Base-by-base conservation (phyloP, 352 stramenopile genomes). In the Plasmopara muralis region DNA sequence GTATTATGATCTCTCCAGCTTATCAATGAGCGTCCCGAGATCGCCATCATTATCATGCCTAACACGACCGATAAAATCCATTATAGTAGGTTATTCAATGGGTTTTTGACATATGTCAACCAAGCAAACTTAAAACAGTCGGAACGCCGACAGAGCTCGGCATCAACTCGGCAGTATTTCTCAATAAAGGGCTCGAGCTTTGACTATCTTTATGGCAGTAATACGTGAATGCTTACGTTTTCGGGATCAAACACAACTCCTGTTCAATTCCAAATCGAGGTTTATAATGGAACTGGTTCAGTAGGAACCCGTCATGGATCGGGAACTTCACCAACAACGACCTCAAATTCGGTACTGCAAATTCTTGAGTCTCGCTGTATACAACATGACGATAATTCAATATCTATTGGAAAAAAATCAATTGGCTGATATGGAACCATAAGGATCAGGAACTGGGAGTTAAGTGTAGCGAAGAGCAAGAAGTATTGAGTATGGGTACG, bases 81-180 rank as follows among this genome's bases (percentile, higher is more conserved):
- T 5, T 33, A 7, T 28, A 39, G 49, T 0, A 9, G 16, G 18
- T 37, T 55, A 14, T n/a, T n/a, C n/a, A 55, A 48, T 28, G 39
- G 43, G 1, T 47, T 58, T 52, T 47, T 58, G 20, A 38, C 51
- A 0, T 52, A 47, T 52, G 43, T 42, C 3, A 52, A 58, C 15
- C 43, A 58, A 48, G n/a, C 51, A 39, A 5, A 3, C 31, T 52
- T 58, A 44, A 58, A 47, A 58, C 43, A 20, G 51, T 58, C 42
- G 43, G 51, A n/a, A n/a, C n/a, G n/a, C n/a, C n/a, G n/a, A n/a
- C n/a, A n/a, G 50, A 57, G 34, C 43, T 58, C 9, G 51, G 51
- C 0, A 52, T 52, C 16, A 43, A 58, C 37, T 52, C 51, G 5
- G 47, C 51, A 58, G 5, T 58, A 58, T 33, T 52, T 58, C 12